Base-by-base conservation (phyloP, 2,329 filamentous ascomycete genomes). In the Tympanopsis confertula region DNA sequence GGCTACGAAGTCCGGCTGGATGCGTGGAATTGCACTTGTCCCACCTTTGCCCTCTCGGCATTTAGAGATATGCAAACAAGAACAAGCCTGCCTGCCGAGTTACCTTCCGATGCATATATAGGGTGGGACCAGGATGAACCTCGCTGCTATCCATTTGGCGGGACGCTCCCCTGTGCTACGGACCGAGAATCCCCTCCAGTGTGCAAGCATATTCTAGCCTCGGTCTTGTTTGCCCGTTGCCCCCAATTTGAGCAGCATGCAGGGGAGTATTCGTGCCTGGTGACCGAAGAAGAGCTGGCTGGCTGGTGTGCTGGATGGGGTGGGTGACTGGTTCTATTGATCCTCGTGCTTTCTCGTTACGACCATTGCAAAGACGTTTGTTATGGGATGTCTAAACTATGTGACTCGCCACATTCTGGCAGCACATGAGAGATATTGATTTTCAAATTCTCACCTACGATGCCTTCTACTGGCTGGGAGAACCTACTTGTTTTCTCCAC, bases 121-220 rank as follows among this genome's bases (percentile, higher is more conserved):
- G n/a, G n/a, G n/a, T n/a, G n/a, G 22, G n/a, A 18, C 30, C 7
- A 33, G 12, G 30, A 33, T 33, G 12, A 10, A 10, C 10, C 15
- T 33, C 7, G 30, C 7, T 7, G 10, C 30, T 33, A 33, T 33
- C 12, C 7, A 12, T 44, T 44, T 39, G 43, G 43, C 12, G 42
- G 42, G 3, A 22, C 22, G 10, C 17, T 44, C 32, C 36, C 42
- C 13, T 20, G 28, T 38, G 44, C n/a, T 42, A 46, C 22, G 39
- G 40, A 36, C 37, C 38, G 20, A 44, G 13, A 5, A 37, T 47
- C 52, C 47, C 47, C 56, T 39, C 67, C 68, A 4, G 59, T 72
- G 4, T 81, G 75, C 47, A 81, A 80, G 54, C 75, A 81, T 53
- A 50, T 80, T 12, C 61, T 81, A 10, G 75, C 76, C 4, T 76